Conservation (phyloP, 163 green algal species). For the Chloromonas sp. region DNA sequence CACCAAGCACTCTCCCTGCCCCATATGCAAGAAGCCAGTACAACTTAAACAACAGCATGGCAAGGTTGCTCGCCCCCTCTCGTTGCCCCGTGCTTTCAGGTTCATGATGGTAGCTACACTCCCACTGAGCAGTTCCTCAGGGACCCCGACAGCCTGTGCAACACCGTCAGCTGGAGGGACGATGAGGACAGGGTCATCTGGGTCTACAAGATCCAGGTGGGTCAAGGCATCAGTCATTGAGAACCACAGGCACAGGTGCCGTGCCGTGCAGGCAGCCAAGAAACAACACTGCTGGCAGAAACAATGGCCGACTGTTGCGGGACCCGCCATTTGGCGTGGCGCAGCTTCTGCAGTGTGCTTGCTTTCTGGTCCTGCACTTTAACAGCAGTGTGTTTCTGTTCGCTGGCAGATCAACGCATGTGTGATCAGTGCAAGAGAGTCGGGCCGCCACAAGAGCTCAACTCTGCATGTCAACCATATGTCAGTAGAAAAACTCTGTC, state of each 20-base stretch:
- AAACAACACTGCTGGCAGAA: no score
- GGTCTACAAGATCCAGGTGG: slow-evolving; percentile 57
- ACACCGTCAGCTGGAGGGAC: slow-evolving; percentile 65
- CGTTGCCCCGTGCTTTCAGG: slow-evolving; percentile 17
- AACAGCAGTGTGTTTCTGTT: no score
- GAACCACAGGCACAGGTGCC: no score
- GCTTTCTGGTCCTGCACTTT: no score
- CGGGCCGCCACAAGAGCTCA: background rate
- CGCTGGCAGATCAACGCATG: background rate
- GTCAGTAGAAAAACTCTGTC: background rate
- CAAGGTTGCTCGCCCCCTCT: no score
- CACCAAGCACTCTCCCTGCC: background rate
- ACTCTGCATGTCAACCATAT: background rate
- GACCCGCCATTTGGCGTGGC: no score
- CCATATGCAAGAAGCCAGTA: no score
- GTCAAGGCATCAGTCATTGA: background rate
- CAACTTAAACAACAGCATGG: no score
- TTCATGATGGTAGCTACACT: slow-evolving; percentile 69
- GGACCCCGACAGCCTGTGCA: slow-evolving; percentile 61
- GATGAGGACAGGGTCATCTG: slow-evolving; percentile 68
- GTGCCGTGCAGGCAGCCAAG: no score
- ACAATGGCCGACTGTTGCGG: no score
- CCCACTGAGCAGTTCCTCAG: slow-evolving; percentile 60
- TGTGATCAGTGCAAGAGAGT: background rate
- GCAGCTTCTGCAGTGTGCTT: no score